phyloP scores from a whole-genome alignment of 257 asterid species.

The Nicotiana paniculata region DNA sequence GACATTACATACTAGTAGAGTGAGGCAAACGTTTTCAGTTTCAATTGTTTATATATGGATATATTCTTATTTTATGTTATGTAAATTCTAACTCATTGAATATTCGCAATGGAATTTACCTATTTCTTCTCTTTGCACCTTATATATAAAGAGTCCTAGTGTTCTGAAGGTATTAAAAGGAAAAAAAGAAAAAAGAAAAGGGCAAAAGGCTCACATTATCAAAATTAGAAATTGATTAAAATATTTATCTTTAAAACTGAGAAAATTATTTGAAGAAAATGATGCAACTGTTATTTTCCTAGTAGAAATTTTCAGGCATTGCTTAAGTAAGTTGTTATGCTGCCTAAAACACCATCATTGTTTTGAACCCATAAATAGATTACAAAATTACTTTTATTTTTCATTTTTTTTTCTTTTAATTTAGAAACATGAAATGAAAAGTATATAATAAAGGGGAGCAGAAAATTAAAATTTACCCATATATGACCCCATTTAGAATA shows the following conservation, averaged over 20 bases:
- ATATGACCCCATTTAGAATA: slow-evolving; percentile 17
- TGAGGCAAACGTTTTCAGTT: neutral
- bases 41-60: neutral
- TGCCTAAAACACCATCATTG: neutral
- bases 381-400: neutral
- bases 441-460: neutral
- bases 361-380: neutral
- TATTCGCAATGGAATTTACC: neutral
- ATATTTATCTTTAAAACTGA: neutral
- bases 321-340: neutral
- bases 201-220: neutral
- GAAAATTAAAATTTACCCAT: too few species aligned
- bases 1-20: neutral
- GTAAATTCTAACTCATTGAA: neutral
- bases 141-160: neutral
- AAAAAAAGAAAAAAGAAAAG: too few species aligned
- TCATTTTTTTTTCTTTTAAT: neutral
- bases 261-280: neutral
- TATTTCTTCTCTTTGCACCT: neutral
- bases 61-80: neutral
- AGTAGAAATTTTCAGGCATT: neutral
- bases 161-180: neutral
- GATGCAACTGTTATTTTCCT: neutral
- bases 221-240: too few species aligned
- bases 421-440: neutral